A percentile compares a stretch with the other conserved stretches of the same genome.
Conservation (phyloP, 768 basidiomycete genomes). For the Mycena polygramma region DNA sequence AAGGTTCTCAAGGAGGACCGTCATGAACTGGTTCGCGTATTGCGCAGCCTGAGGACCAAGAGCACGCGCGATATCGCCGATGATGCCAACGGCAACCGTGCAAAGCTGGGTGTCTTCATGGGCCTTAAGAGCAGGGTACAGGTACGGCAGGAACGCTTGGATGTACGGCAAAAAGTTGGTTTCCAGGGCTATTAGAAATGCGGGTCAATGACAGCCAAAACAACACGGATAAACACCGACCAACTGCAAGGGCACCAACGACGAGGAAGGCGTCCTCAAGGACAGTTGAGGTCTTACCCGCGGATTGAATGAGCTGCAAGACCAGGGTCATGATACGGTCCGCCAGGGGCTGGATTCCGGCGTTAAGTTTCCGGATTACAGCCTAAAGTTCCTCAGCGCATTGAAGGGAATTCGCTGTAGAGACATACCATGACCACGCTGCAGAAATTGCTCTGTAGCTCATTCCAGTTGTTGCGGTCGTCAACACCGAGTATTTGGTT, state of each 20-base stretch:
- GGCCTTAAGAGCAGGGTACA: constrained; percentile 90
- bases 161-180: constrained; percentile 86
- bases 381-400: constrained; percentile 58
- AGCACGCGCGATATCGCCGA: constrained; percentile 96
- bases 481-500: constrained; percentile 95
- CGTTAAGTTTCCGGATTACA: constrained; percentile 86
- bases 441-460: constrained; percentile 96
- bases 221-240: constrained; percentile 49
- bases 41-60: constrained; percentile 86
- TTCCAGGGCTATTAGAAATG: constrained; percentile 71
- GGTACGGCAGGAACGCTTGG: constrained; percentile 84
- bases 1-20: constrained; percentile 89
- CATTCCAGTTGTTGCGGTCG: constrained; percentile 99
- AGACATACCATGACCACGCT: constrained; percentile 84
- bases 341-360: constrained; percentile 87
- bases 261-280: constrained; percentile 97
- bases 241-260: constrained; percentile 87
- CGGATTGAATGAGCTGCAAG: constrained; percentile 85
- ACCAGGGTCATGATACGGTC: constrained; percentile 96
- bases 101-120: constrained; percentile 97
- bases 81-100: constrained; percentile 94
- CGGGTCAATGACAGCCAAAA: not conserved
- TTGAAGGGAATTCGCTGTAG: not conserved
- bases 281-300: constrained; percentile 93
- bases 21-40: constrained; percentile 93